Percentiles rank a stretch among this genome's conserved stretches.
phyloP scores from a whole-genome alignment of 495 filamentous ascomycete species.

The Filosporella fistucella region DNA sequence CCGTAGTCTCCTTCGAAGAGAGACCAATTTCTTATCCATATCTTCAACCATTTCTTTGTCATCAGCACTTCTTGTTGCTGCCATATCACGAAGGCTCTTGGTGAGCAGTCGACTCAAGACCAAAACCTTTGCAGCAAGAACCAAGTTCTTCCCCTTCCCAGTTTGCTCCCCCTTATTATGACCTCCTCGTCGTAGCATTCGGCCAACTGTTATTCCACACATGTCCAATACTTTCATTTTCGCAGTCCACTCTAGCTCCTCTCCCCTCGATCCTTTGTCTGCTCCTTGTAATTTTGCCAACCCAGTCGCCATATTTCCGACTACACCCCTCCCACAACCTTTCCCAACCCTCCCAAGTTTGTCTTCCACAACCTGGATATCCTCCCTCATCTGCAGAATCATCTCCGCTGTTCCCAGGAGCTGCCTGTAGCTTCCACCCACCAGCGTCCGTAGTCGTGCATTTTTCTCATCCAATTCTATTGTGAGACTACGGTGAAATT shows the following conservation, averaged over 20 bases:
- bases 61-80: constrained; percentile 26
- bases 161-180: constrained; percentile 29
- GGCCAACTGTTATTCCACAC: constrained; percentile 32
- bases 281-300: constrained; percentile 50
- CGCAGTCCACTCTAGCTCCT: constrained; percentile 24
- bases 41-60: constrained; percentile 50
- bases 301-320: constrained; percentile 65
- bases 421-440: constrained; percentile 91
- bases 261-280: constrained; percentile 36
- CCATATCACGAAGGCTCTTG: constrained; percentile 57
- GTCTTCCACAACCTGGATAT: constrained; percentile 70
- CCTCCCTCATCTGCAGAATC: constrained; percentile 81
- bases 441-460: constrained; percentile 81
- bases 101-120: constrained; percentile 69
- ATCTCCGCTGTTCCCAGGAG: constrained; percentile 88
- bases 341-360: constrained; percentile 67
- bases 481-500: constrained; percentile 50
- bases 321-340: constrained; percentile 67
- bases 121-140: constrained; percentile 71
- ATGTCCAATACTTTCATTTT: constrained; percentile 36
- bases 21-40: constrained; percentile 56
- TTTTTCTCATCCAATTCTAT: constrained; percentile 68
- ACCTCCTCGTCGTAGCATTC: constrained; percentile 24
- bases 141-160: constrained; percentile 47
- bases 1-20: constrained; percentile 55